Evolutionary conservation across 345 rosid species (phyloP), one percentile per base, ranked within the genome.

Genomic region (Salix dunnii): DNA sequence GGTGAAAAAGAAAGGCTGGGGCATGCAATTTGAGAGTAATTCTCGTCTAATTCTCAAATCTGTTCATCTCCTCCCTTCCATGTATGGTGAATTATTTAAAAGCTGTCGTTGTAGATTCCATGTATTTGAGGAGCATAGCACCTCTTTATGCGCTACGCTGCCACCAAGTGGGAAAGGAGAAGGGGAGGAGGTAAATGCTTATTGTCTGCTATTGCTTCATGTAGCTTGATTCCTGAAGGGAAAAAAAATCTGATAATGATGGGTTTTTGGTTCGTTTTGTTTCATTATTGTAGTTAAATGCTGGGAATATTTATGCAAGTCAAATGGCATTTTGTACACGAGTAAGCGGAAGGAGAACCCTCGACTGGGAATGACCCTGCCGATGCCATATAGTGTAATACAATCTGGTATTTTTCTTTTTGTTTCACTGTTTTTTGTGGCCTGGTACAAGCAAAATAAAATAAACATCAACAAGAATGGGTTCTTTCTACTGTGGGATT

Each of bases 1-100:
- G 90, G 85, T 81, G 53, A 18, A 72, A 63, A 80, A 78, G 76
- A 72, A 70, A 80, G 80, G 76, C 75, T 76, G 83, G 67, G 85
- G 86, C 83, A 33, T 84, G 82, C 77, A 82, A 79, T 82, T 74
- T 53, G 72, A 78, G 80, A 72, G 49, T 68, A 38, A 36, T 58
- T 68, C 35, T 77, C 68, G n/a, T 70, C 7, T 38, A 27, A 61
- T 68, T 78, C 53, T 67, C 33, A 71, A 74, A 81, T 83, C 79
- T 77, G 85, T 79, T 74, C 60, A 31, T 76, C 66, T 76, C 77
- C 66, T 78, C 74, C 71, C 66, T 1, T 74, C 30, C 58, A 12
- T 68, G 40, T 66, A 67, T 73, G 72, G 30, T 43, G 67, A 61
- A 60, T 67, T 7, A 51, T 71, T 30, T 46, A 48, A 28, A 78